Base-by-base conservation (phyloP, 768 basidiomycete species). In the Tricholoma bakamatsutake region DNA sequence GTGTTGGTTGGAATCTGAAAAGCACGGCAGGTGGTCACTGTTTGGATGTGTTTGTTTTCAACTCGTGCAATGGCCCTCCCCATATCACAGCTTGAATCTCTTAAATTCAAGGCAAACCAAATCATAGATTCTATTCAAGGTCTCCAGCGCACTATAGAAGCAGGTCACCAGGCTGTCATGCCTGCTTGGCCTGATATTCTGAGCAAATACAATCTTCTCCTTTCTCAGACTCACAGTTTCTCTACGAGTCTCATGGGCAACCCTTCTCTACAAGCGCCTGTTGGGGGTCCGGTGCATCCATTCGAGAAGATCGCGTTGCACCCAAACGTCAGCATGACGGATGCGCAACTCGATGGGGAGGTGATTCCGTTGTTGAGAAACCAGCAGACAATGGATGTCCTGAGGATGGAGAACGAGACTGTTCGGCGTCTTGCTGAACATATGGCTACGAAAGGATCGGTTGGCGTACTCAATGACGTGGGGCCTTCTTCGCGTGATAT, bases 121-220 rank as follows among this genome's bases (percentile, higher is more conserved):
- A 88, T 91, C 34, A 82, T 90, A 45, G 90, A 92, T 50, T 88
- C 87, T 6, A 85, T 91, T 21, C 74, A 83, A 55, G 73, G 75
- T 0, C 73, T 91, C 8, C 84, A 84, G 54, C 75, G 80, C 52
- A 85, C 80, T 6, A 74, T 91, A 61, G 84, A 88, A 52, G 75
- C 73, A 6, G 79, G 79, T 11, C 76, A 81, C 35, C 77, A 75
- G 43, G 72, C 71, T 35, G 74, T 66, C n/a, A 90, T 91, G 83
- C 84, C 86, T 2, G 70, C 87, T 7, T 93, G 91, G 91, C 91
- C 90, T 2, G 90, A 93, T 64, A 82, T 93, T 53, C 77, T 93
- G 53, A 84, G 86, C 12, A 92, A 91, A 74, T 93, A 92, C 80
- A 91, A 85, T 61, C 79, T 90, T 59, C 78, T 93, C 27, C 79